Evolutionary conservation across 192 early-diverging fungal genomes (phyloP).

Genomic region (Coemansia sp.): DNA sequence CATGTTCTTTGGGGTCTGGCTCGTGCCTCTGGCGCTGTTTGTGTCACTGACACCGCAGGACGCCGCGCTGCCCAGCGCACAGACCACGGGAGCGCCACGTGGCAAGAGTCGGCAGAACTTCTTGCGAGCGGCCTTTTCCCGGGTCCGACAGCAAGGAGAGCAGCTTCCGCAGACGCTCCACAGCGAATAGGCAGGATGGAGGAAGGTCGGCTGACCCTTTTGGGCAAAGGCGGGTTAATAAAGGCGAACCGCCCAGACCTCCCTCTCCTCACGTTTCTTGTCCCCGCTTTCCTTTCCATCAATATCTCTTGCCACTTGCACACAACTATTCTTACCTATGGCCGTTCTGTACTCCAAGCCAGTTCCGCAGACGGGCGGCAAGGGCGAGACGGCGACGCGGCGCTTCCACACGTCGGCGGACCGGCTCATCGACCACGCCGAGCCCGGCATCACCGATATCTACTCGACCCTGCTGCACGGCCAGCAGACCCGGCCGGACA

Average conservation of each 20-base stretch:
- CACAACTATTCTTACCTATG: conserved; percentile 9
- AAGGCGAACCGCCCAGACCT: too few relatives aligned
- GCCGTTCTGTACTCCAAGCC: conserved; percentile 19
- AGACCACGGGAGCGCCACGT: not conserved
- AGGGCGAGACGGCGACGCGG: conserved; percentile 26
- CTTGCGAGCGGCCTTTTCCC: conserved; percentile 22
- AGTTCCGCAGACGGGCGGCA: conserved; percentile 27
- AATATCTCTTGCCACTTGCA: not conserved
- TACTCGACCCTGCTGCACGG: conserved; percentile 31
- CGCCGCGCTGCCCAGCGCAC: conserved; percentile 50
- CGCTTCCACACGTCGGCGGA: conserved; percentile 34
- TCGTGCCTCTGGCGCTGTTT: conserved; percentile 88
- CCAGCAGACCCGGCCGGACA: conserved; percentile 7
- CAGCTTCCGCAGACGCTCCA: conserved; percentile 23
- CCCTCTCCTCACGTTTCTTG: not conserved
- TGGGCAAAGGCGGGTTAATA: too few relatives aligned
- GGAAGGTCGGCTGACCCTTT: too few relatives aligned
- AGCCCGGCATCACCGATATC: conserved; percentile 26
- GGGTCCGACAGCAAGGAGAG: conserved; percentile 5
- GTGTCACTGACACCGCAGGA: conserved; percentile 65
- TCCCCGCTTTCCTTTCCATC: not conserved
- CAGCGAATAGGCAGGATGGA: conserved; percentile 17
- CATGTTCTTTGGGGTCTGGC: conserved; percentile 93
- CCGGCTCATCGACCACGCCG: conserved; percentile 24
- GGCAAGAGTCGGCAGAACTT: conserved; percentile 28